These are phyloP conservation scores for Xylaria hypoxylon DNA, from an alignment of 2,329 filamentous ascomycete genomes.

Conservation along the genomic window DNA sequence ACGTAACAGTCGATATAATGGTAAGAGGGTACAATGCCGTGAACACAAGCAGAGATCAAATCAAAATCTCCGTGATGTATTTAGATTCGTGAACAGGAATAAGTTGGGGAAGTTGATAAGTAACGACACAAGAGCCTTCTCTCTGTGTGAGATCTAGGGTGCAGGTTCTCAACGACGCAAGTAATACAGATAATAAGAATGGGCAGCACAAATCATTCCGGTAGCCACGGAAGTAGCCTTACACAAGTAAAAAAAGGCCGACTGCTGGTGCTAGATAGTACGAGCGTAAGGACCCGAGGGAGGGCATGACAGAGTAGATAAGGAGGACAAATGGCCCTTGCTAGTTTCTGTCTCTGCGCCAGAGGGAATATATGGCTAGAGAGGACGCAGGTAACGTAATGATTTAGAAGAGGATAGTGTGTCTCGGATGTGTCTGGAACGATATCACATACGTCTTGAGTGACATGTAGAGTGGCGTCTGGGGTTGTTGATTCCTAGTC, in stretches of 20 bases:
- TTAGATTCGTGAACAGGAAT: background rate
- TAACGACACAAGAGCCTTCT: background rate
- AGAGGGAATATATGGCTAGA: constrained; percentile 39
- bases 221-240: constrained; percentile 41
- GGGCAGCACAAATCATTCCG: constrained; percentile 42
- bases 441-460: constrained; percentile 34
- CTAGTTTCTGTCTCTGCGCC: constrained; percentile 34
- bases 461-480: constrained; percentile 41
- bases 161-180: constrained; percentile 28
- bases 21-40: background rate
- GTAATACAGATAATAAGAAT: constrained; percentile 41
- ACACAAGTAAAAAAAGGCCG: constrained; percentile 39
- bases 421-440: constrained; percentile 42
- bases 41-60: background rate
- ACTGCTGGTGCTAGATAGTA: constrained; percentile 39
- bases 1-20: background rate
- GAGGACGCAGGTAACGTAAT: constrained; percentile 18
- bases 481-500: constrained; percentile 38
- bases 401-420: constrained; percentile 38
- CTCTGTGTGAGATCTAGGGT: constrained; percentile 26
- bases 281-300: constrained; percentile 32
- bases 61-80: background rate
- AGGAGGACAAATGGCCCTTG: constrained; percentile 4
- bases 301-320: constrained; percentile 14
- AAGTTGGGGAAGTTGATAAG: constrained; percentile 11